A percentile compares a stretch with the other conserved stretches of the same genome.
These are phyloP conservation scores for Erythrobasidium yunnanense DNA, from an alignment of 768 basidiomycete genomes.

Conservation along the genomic window DNA sequence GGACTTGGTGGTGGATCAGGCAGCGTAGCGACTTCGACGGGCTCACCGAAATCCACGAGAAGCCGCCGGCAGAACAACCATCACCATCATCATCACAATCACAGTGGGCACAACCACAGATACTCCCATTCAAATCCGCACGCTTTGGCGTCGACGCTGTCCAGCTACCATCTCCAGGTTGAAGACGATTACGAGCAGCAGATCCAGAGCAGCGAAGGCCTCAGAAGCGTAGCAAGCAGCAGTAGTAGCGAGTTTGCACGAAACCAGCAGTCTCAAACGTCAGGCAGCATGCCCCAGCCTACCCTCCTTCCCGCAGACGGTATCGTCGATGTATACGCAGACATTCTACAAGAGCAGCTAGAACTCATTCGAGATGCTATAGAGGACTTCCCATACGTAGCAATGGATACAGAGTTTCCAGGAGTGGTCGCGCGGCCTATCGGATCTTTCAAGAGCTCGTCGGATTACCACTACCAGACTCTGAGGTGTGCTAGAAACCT, in stretches of 20 bases:
- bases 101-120: not conserved
- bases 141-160: not conserved
- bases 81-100: not conserved
- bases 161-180: not conserved
- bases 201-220: not conserved
- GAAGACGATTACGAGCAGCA: not conserved
- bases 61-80: not conserved
- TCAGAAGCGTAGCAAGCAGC: not conserved
- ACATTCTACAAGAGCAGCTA: slow-evolving; percentile 88
- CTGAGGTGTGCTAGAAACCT: slow-evolving; percentile 55
- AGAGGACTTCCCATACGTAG: slow-evolving; percentile 81
- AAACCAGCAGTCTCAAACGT: not conserved
- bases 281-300: not conserved
- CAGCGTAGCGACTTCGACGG: too few relatives aligned
- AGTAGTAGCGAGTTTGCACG: not conserved
- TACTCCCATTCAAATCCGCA: too few relatives aligned
- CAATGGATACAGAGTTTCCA: slow-evolving; percentile 99
- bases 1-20: too few relatives aligned
- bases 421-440: slow-evolving; percentile 96
- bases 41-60: too few relatives aligned
- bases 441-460: slow-evolving; percentile 87
- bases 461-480: slow-evolving; percentile 98
- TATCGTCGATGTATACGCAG: slow-evolving; percentile 90
- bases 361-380: slow-evolving; percentile 71
- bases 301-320: not conserved